Percentiles rank a stretch among this genome's conserved stretches.
phyloP scores from a whole-genome alignment of 2,329 filamentous ascomycete genomes.

The Trichoderma atroviride region DNA sequence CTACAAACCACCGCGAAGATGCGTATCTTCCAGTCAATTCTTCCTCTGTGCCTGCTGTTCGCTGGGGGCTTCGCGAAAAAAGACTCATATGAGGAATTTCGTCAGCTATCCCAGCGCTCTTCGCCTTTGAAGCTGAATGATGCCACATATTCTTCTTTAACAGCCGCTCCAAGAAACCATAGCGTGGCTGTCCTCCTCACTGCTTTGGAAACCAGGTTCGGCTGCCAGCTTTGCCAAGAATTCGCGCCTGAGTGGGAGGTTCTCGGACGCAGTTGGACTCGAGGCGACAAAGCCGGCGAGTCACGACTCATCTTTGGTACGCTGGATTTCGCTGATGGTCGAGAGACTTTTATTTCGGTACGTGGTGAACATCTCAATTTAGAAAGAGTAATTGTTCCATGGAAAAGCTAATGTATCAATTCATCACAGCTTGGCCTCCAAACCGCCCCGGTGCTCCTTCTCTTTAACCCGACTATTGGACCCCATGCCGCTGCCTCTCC shows the following conservation, averaged over 20 bases:
- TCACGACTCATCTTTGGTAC: constrained; percentile 78
- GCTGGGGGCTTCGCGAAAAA: constrained; percentile 65
- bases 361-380: constrained; percentile 32
- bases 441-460: constrained; percentile 86
- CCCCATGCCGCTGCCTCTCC: constrained; percentile 71
- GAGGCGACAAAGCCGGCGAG: constrained; percentile 75
- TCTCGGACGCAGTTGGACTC: constrained; percentile 81
- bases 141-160: constrained; percentile 73
- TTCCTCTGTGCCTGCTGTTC: constrained; percentile 65
- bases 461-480: constrained; percentile 84
- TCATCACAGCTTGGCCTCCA: constrained; percentile 76
- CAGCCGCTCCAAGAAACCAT: constrained; percentile 79
- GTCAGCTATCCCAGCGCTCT: constrained; percentile 65
- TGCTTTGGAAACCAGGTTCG: constrained; percentile 79
- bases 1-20: constrained; percentile 52
- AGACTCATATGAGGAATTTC: constrained; percentile 73
- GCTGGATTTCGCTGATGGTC: constrained; percentile 85
- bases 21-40: constrained; percentile 66
- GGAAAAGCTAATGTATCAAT: constrained; percentile 1
- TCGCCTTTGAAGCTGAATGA: constrained; percentile 79
- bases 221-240: constrained; percentile 82
- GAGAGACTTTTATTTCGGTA: constrained; percentile 84
- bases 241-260: constrained; percentile 96
- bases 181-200: constrained; percentile 81
- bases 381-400: not conserved